Evolutionary conservation across 768 basidiomycete genomes (phyloP).

Genomic region (Pisolithus sp.): DNA sequence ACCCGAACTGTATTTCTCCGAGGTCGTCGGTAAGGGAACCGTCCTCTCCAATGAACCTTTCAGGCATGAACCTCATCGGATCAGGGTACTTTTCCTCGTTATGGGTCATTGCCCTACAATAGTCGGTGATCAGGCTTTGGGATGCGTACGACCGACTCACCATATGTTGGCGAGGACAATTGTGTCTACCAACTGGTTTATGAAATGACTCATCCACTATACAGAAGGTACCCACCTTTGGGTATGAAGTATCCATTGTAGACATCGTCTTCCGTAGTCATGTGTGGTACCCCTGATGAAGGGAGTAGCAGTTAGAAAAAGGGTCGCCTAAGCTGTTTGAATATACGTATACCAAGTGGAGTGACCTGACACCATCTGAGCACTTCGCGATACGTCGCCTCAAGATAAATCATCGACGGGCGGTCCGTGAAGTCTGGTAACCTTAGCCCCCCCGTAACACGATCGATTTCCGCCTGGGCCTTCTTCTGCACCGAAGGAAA

Average conservation of each 20-base stretch:
- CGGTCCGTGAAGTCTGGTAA: conserved; percentile 19
- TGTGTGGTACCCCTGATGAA: conserved; percentile 23
- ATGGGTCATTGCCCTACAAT: conserved; percentile 22
- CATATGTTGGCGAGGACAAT: conserved; percentile 13
- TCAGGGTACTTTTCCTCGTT: conserved; percentile 18
- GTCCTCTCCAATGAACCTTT: conserved; percentile 11
- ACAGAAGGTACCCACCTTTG: conserved; percentile 9
- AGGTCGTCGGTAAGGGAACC: conserved; percentile 16
- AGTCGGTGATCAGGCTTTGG: not conserved
- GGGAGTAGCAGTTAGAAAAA: not conserved
- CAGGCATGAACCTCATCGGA: conserved; percentile 17
- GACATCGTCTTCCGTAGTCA: conserved; percentile 21
- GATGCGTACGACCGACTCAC: not conserved
- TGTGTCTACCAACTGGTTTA: conserved; percentile 1
- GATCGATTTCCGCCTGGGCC: conserved; percentile 24
- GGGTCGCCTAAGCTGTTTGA: not conserved
- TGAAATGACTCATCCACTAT: not conserved
- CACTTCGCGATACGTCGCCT: conserved; percentile 16
- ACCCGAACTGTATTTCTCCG: conserved; percentile 15
- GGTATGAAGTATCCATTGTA: conserved; percentile 29
- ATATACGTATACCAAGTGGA: conserved; percentile 14
- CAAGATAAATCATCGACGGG: conserved; percentile 18
- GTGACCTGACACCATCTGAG: conserved; percentile 21
- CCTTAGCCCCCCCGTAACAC: conserved; percentile 8
- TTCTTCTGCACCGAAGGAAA: conserved; percentile 11